Base-by-base conservation (phyloP, 192 early-diverging fungal species). In the Coemansia erecta region DNA sequence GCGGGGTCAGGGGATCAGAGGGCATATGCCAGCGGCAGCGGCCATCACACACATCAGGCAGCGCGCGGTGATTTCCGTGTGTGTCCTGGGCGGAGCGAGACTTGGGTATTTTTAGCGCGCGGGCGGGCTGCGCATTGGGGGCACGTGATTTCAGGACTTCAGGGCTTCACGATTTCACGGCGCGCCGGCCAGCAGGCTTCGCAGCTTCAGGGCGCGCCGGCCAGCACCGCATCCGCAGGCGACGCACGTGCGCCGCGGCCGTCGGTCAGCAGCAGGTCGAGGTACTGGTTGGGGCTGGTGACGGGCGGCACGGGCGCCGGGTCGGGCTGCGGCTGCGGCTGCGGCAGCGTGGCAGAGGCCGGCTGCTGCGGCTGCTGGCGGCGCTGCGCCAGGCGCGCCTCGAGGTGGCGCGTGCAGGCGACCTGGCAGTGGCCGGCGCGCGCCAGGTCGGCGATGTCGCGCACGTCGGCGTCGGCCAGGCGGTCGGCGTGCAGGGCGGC, bases 251-350 rank as follows among this genome's bases (percentile, higher is more conserved):
- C 10, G 14, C 28, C 22, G 39, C 61, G 60, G 54, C 54, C 59
- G 40, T 56, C 49, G 33, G 24, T 61, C 11, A 70, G 26, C 62
- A 84, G 83, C 73, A 87, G 64, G 68, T 96, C 92, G 78, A 90
- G 94, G 70, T 86, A 98, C 72, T 92, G 89, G 80, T 98, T 98
- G 12, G 96, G 96, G 80, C 97, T 94, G 55, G 87, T 85, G 56
- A 98, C 87, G n/a, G 86, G 14, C 28, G 49, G 56, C 22, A 80
- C 56, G 28, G 71, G 46, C 12, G 17, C 68, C n/a, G 54, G 56
- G 49, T 53, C 61, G 66, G 60, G 59, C 41, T 42, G 61, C 19
- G 78, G 68, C 24, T 82, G 55, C 17, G 22, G 22, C 26, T 21
- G 48, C 48, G 28, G 59, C 48, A 5, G 33, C 51, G 12, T n/a